Evolutionary conservation across 2,329 filamentous ascomycete genomes (phyloP), one percentile per base, ranked within the genome.

Genomic region (Aspergillus fumigatiaffinis): DNA sequence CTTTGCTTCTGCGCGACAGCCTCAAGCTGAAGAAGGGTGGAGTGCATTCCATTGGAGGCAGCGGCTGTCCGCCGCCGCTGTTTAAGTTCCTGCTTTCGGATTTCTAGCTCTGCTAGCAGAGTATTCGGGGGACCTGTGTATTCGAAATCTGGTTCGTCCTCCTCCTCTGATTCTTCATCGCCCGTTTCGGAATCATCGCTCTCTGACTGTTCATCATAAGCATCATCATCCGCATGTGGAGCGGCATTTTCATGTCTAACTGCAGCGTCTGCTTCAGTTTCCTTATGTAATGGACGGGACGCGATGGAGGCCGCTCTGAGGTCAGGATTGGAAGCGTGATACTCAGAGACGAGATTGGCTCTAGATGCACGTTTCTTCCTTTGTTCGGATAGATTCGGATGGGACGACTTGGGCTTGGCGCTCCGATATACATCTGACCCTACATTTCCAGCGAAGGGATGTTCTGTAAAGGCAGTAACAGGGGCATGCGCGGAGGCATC

Each of bases 391-490:
- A 59, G 23, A 35, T 62, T 53, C 29, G 66, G 69, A 20, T 62
- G 61, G 3, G 64, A 55, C 4, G 66, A 64, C 55, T 71, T 73
- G 41, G 60, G 64, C 29, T 70, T 69, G 10, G 66, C 55, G 54
- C 68, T 69, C n/a, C 88, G 88, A 68, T 94, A 95, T 0, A 92
- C 84, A 65, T 93, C 89, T 4, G 83, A 73, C 25, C 91, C 89
- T 10, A 92, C 79, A 60, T 86, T 85, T 4, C 92, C 92, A 28
- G 87, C 89, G 68, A 90, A 92, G 0, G 88, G 85, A 71, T 97
- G 92, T 68, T 97, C 91, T 0, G 90, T 96, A 67, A 97, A 97
- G 26, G 92, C 93, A 63, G 82, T 91, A 29, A 96, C 92, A 1
- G 94, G 94, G 0, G 94, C 93, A 58, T 83, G 84, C 2, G 91